A percentile compares a stretch with the other conserved stretches of the same genome.
Conservation (phyloP, 2,329 filamentous ascomycete genomes). For the Macrophomina pseudophaseolina region DNA sequence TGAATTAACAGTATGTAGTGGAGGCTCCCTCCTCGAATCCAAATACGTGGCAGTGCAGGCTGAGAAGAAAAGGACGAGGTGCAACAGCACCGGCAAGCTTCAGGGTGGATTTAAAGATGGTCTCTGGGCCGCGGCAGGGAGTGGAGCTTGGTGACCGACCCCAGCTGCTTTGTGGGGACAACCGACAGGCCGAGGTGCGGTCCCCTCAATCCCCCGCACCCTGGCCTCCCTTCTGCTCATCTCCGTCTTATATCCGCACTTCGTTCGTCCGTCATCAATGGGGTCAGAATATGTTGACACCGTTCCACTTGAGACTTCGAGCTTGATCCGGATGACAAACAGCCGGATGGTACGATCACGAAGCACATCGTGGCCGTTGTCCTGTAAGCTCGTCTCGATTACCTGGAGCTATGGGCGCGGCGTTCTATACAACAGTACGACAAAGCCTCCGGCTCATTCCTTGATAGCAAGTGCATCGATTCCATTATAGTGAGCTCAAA, state of each 20-base stretch:
- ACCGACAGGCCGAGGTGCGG: conserved; percentile 18
- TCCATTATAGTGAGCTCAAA: not conserved
- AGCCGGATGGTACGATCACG: conserved; percentile 22
- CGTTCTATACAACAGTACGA: conserved; percentile 23
- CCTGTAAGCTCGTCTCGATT: conserved; percentile 35
- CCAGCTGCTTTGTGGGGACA: conserved; percentile 8
- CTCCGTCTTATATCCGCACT: not conserved
- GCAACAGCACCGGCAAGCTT: not conserved
- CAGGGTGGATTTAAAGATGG: conserved; percentile 9
- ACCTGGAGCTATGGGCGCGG: conserved; percentile 23
- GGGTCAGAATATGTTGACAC: too few species aligned
- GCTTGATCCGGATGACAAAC: conserved; percentile 30
- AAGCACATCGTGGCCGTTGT: conserved; percentile 41
- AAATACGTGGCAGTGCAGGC: too few species aligned
- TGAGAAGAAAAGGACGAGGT: too few species aligned
- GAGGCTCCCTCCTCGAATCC: too few species aligned
- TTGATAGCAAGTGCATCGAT: conserved; percentile 31
- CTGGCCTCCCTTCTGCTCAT: not conserved
- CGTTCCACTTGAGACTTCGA: too few species aligned
- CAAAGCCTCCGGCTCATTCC: conserved; percentile 25
- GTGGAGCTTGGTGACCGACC: conserved; percentile 8
- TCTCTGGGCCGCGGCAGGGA: conserved; percentile 18
- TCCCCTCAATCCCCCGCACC: conserved; percentile 11
- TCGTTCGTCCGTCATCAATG: not conserved
- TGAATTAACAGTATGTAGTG: not conserved